Evolutionary conservation across 2,329 filamentous ascomycete species (phyloP).

Genomic region (Metarhizium album): DNA sequence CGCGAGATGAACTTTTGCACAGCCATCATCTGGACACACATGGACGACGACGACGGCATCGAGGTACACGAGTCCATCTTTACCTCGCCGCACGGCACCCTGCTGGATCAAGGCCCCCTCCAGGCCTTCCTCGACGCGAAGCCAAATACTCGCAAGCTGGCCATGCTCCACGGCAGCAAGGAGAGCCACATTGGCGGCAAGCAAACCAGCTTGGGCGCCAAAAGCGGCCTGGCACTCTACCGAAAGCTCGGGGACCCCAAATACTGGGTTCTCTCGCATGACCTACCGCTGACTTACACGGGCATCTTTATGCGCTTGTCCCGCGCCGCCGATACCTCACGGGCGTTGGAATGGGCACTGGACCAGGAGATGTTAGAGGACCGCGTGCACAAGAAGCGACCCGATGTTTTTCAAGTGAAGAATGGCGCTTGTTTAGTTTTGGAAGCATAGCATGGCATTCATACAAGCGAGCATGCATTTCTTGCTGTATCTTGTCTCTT

Average conservation of each 20-base stretch:
- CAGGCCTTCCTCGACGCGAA: slow-evolving; percentile 6
- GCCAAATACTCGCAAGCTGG: slow-evolving; percentile 6
- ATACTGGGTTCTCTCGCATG: slow-evolving; percentile 7
- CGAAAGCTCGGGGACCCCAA: slow-evolving; percentile 4
- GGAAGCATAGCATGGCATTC: slow-evolving; percentile 1
- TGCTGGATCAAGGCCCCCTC: slow-evolving; percentile 3
- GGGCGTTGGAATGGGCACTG: slow-evolving; percentile 7
- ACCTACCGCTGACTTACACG: slow-evolving; percentile 4
- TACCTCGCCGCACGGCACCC: slow-evolving; percentile 6
- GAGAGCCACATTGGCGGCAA: slow-evolving; percentile 8
- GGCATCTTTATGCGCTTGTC: slow-evolving; percentile 8
- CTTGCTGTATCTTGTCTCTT: neutral
- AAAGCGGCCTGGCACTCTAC: slow-evolving; percentile 5
- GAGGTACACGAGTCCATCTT: slow-evolving; percentile 6
- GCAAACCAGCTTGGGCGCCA: slow-evolving; percentile 6
- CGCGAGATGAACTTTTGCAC: slow-evolving; percentile 8
- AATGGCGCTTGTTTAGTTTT: slow-evolving; percentile 7
- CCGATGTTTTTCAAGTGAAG: neutral
- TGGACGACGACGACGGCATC: neutral
- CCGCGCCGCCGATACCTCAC: slow-evolving; percentile 5
- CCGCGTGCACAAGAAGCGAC: neutral
- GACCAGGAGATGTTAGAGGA: slow-evolving; percentile 6
- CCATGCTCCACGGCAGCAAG: slow-evolving; percentile 7
- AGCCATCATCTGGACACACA: slow-evolving; percentile 8
- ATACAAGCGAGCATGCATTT: neutral